phyloP scores from a whole-genome alignment of 192 early-diverging fungal genomes.

The Chytriomyces confervae region DNA sequence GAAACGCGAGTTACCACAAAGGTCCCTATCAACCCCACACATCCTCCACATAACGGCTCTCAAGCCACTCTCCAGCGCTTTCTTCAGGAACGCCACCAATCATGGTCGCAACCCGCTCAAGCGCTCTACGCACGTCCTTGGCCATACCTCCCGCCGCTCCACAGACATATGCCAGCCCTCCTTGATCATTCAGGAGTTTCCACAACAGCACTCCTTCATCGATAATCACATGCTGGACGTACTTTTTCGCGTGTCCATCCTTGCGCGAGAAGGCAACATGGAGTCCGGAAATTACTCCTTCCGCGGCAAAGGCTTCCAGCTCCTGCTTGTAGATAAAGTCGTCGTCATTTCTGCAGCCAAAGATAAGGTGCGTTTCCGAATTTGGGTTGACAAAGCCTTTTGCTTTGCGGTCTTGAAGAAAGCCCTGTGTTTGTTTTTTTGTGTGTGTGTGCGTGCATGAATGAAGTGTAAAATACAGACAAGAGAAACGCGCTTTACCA shows the following conservation, averaged over 20 bases:
- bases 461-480: no score
- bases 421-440: slow-evolving; percentile 46
- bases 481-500: slow-evolving; percentile 41
- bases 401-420: slow-evolving; percentile 76
- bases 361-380: slow-evolving; percentile 69
- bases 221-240: slow-evolving; percentile 74
- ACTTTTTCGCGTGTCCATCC: slow-evolving; percentile 51
- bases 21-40: slow-evolving; percentile 38
- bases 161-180: slow-evolving; percentile 32
- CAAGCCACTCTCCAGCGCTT: slow-evolving; percentile 15
- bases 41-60: slow-evolving; percentile 34
- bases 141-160: slow-evolving; percentile 37
- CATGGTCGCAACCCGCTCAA: slow-evolving; percentile 15
- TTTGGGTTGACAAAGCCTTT: slow-evolving; percentile 19
- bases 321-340: slow-evolving; percentile 68
- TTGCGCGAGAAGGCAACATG: slow-evolving; percentile 74
- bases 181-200: slow-evolving; percentile 12
- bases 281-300: slow-evolving; percentile 59
- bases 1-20: no score
- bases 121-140: slow-evolving; percentile 27
- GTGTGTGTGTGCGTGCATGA: no score
- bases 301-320: slow-evolving; percentile 51
- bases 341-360: slow-evolving; percentile 79
- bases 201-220: slow-evolving; percentile 30
- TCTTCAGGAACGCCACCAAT: slow-evolving; percentile 21